Conservation (phyloP, 2,329 filamentous ascomycete genomes). For the Xylariaceae sp. region DNA sequence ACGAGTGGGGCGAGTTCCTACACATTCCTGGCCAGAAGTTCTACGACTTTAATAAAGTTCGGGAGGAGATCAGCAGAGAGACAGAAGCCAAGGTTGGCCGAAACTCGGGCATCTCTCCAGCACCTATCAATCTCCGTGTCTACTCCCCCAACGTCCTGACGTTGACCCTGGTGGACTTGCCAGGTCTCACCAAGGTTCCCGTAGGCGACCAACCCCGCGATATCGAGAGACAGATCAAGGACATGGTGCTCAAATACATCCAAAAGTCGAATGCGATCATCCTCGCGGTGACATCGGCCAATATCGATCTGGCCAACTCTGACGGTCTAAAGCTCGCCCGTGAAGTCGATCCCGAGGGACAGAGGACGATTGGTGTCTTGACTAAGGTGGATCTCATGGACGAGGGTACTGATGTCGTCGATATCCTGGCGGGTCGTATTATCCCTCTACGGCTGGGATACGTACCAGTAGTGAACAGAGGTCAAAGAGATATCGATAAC, state of each 20-base stretch:
- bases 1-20: slow-evolving; percentile 99
- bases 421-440: slow-evolving; percentile 95
- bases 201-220: slow-evolving; percentile 95
- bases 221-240: slow-evolving; percentile 92
- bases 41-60: slow-evolving; percentile 96
- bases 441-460: slow-evolving; percentile 94
- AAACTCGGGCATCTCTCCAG: slow-evolving; percentile 94
- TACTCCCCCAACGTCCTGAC: slow-evolving; percentile 98
- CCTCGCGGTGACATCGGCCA: slow-evolving; percentile 90
- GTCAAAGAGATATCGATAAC: slow-evolving; percentile 97
- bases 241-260: slow-evolving; percentile 99
- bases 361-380: slow-evolving; percentile 95
- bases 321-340: slow-evolving; percentile 94
- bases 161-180: slow-evolving; percentile 91
- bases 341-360: slow-evolving; percentile 95
- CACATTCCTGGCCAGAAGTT: slow-evolving; percentile 98
- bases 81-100: slow-evolving; percentile 94
- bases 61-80: slow-evolving; percentile 94
- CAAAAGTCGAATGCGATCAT: slow-evolving; percentile 98
- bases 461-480: slow-evolving; percentile 95
- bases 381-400: slow-evolving; percentile 99
- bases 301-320: slow-evolving; percentile 97
- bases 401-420: slow-evolving; percentile 94
- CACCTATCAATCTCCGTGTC: slow-evolving; percentile 95
- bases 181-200: slow-evolving; percentile 92